Percentiles rank a stretch among this genome's conserved stretches.
Conservation (phyloP, 1,284 basidiomycete genomes). For the Moniliella sp. region DNA sequence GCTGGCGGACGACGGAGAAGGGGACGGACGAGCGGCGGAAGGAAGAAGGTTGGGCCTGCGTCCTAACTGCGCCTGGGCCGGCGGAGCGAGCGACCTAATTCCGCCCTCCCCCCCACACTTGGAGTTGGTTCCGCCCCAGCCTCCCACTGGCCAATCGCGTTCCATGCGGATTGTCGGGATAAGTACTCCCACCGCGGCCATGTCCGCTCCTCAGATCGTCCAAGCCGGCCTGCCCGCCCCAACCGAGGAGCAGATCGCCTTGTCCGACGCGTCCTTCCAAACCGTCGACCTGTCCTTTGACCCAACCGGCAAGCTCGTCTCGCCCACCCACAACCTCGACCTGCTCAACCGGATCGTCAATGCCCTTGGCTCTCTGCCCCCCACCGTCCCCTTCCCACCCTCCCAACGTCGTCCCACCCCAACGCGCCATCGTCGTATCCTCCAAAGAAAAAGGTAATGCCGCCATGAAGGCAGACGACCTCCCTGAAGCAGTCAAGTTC, state of each 20-base stretch:
- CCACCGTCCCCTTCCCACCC: slow-evolving; percentile 27
- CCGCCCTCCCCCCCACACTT: too few relatives aligned
- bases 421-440: slow-evolving; percentile 18
- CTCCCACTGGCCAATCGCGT: too few relatives aligned
- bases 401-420: slow-evolving; percentile 25
- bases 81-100: too few relatives aligned
- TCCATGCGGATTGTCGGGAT: too few relatives aligned
- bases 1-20: too few relatives aligned
- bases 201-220: too few relatives aligned
- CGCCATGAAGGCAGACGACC: slow-evolving; percentile 36
- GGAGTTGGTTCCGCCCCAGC: too few relatives aligned
- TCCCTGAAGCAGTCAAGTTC: slow-evolving; percentile 52
- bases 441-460: slow-evolving; percentile 29
- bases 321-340: slow-evolving; percentile 16
- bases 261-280: slow-evolving; percentile 17
- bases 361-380: slow-evolving; percentile 16
- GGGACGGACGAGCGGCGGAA: too few relatives aligned
- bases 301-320: slow-evolving; percentile 6
- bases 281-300: slow-evolving; percentile 12
- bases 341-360: slow-evolving; percentile 27
- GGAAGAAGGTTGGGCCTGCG: too few relatives aligned
- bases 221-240: slow-evolving; percentile 20
- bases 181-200: too few relatives aligned
- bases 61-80: too few relatives aligned
- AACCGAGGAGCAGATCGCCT: slow-evolving; percentile 19